Evolutionary conservation across 306 rosid genomes (phyloP), one percentile per base, ranked within the genome.

Genomic region (Trifolium fragiferum): DNA sequence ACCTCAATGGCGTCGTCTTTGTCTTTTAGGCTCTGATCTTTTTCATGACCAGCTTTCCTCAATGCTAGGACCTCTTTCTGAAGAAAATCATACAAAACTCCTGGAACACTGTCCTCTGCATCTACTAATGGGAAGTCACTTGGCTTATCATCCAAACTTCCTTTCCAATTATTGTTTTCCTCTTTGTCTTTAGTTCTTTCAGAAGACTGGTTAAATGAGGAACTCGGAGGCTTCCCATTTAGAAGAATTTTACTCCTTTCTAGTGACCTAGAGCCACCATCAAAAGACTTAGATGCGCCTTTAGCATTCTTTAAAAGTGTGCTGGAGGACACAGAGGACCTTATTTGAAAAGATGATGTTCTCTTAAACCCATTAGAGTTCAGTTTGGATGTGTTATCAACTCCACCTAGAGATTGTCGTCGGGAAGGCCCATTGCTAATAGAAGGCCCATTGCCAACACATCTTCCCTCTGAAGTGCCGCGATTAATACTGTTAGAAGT

Each of bases 1-100:
- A 95, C 99, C 96, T 95, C 99, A 57, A 89, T 95, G 58, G 98
- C 99, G 4, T 95, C 99, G 19, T 95, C 99, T 79, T 95, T 95
- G 58, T 95, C 99, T 81, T 92, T 95, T 53, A 95, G 90, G 90
- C 91, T 89, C 82, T 92, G 99, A 89, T 95, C 99, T 86, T 95
- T 95, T 87, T 95, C 99, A 58, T 86, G 90, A 74, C 97, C 96
- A 74, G 90, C 87, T 90, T 87, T 95, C 83, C 97, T 92, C 93
- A 95, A 84, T 44, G 84, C 82, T 61, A 92, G 19, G 65, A 95
- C 99, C 92, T 95, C 99, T 82, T 95, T 95, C 86, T 95, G 99
- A 51, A 95, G 92, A 71, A 95, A 82, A 83, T 92, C 99, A 79
- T 92, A 86, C 85, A 95, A 78, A 81, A 89, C 80, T 70, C 89